A percentile compares a stretch with the other conserved stretches of the same genome.
These are phyloP conservation scores for Monascus ruber DNA, from an alignment of 2,329 filamentous ascomycete species.

Conservation along the genomic window DNA sequence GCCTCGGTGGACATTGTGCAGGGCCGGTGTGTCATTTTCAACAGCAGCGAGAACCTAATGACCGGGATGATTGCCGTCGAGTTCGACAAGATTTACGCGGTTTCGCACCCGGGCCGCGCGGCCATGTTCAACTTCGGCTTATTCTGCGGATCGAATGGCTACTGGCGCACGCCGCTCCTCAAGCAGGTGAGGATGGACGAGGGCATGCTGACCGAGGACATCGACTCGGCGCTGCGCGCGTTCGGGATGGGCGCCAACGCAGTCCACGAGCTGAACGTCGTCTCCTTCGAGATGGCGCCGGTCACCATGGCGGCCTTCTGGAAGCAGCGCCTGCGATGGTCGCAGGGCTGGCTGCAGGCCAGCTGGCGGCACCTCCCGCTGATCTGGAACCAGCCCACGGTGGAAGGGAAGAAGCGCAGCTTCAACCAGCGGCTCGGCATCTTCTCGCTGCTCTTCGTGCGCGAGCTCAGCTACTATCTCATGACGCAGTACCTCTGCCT, in stretches of 20 bases:
- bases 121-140: conserved; percentile 39
- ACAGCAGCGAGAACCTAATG: conserved; percentile 33
- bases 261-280: conserved; percentile 39
- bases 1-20: conserved; percentile 37
- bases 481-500: conserved; percentile 40
- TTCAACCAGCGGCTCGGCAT: conserved; percentile 33
- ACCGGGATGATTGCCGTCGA: conserved; percentile 39
- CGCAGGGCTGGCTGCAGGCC: conserved; percentile 41
- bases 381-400: conserved; percentile 20
- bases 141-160: conserved; percentile 40
- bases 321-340: conserved; percentile 41
- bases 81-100: conserved; percentile 43
- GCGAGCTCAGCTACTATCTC: conserved; percentile 38
- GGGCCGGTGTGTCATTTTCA: conserved; percentile 40
- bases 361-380: conserved; percentile 33
- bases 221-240: conserved; percentile 38
- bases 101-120: conserved; percentile 38
- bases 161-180: conserved; percentile 36
- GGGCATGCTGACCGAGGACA: conserved; percentile 41
- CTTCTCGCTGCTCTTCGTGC: conserved; percentile 34
- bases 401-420: conserved; percentile 26
- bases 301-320: conserved; percentile 35
- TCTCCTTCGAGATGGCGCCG: conserved; percentile 39
- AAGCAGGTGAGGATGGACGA: conserved; percentile 38
- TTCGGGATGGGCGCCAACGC: conserved; percentile 33